Evolutionary conservation across 129 eudicot species (phyloP), one percentile per base, ranked within the genome.

Genomic region (Escallonia rubra): DNA sequence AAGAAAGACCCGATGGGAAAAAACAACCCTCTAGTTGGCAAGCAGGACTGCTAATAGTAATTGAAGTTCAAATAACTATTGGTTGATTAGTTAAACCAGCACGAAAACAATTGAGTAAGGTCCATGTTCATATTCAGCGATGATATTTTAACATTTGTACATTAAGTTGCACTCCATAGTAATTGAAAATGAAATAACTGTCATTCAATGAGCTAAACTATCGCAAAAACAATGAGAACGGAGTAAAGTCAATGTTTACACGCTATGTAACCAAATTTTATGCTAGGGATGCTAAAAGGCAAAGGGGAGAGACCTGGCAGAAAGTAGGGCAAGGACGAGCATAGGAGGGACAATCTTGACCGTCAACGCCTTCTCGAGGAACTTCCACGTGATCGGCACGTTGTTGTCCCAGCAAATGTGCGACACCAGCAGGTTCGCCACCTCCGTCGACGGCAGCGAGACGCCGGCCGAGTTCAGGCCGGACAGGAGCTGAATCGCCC

Each of bases 351-450:
- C 89, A 66, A 92, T 70, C 59, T 83, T 79, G 58, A 82, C 41
- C 0, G 82, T 66, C 43, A 89, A 60, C 3, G 98, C 98, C 63
- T 84, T 92, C 64, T 92, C 98, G 7, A 92, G 86, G 75, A 84
- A 89, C 68, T 92, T 92, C 98, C 98, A 92, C 12, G 85, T 81
- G 48, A 89, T 80, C 3, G 98, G 91, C 41, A 77, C 79, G 57
- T 84, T 92, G 70, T 89, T 92, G 38, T 74, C 57, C 91, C 90
- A 86, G 59, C 98, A 89, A 14, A 92, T 83, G 46, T 89, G 87
- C 8, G 81, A 74, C 42, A 92, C 96, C 40, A 92, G 80, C 11
- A 88, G 71, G 48, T 84, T 73, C 39, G 96, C 91, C 9, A 87
- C 80, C 74, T 83, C 87, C 2, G 69, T 67, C 6, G 98, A 92